Evolutionary conservation across 352 stramenopile genomes (phyloP).

Genomic region (Stephanocyclus meneghinianus): DNA sequence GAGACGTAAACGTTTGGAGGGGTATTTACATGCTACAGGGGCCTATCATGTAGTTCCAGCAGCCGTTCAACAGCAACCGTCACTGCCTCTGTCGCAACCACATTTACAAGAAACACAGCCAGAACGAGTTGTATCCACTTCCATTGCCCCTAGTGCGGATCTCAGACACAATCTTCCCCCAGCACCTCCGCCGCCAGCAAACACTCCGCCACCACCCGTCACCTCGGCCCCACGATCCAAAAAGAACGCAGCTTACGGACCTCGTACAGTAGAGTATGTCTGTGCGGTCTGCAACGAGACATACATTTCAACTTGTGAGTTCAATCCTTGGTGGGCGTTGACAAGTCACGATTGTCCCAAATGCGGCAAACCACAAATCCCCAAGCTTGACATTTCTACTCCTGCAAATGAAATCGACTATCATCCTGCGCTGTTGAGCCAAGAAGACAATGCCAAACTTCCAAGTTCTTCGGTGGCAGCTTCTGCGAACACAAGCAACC

Average conservation of each 20-base stretch:
- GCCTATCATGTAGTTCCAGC: not conserved
- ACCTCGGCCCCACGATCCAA: constrained; percentile 12
- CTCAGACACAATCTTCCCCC: no score
- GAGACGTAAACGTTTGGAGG: constrained; percentile 25
- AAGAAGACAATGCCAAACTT: constrained; percentile 35
- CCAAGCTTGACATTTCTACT: constrained; percentile 51
- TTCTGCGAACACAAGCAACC: constrained; percentile 1
- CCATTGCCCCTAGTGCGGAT: not conserved
- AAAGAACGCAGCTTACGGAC: constrained; percentile 44
- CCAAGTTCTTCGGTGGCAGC: not conserved
- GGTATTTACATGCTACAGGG: not conserved
- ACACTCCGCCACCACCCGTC: not conserved
- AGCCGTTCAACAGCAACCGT: not conserved
- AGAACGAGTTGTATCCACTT: not conserved
- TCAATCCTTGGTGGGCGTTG: constrained; percentile 79
- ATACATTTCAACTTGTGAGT: constrained; percentile 70
- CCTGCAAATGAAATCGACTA: constrained; percentile 79
- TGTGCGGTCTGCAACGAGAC: constrained; percentile 78
- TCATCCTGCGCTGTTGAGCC: constrained; percentile 76
- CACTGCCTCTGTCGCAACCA: not conserved
- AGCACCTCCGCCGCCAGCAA: not conserved
- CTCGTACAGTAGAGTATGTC: constrained; percentile 72
- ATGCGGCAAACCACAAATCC: constrained; percentile 65
- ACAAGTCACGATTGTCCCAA: constrained; percentile 77
- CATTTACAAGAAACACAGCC: not conserved